Evolutionary conservation across 768 basidiomycete species (phyloP).

Genomic region (Neoboletus subvelutipes): DNA sequence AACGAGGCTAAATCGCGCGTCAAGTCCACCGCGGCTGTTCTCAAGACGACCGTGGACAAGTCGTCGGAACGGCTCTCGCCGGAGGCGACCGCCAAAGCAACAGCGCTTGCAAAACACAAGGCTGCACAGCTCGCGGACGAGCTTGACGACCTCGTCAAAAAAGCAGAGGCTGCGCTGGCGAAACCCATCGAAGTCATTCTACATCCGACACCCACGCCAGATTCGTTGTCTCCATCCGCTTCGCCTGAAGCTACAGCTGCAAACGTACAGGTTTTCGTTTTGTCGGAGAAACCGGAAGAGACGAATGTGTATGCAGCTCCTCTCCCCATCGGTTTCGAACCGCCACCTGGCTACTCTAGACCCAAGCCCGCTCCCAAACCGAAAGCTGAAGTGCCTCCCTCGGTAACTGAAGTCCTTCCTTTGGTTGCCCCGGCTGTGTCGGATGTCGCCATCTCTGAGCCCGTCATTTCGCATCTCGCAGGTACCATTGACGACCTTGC

Average conservation of each 20-base stretch:
- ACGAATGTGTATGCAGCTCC: conserved; percentile 55
- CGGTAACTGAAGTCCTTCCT: conserved; percentile 48
- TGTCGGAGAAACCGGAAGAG: conserved; percentile 27
- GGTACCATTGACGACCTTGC: conserved; percentile 91
- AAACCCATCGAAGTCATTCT: conserved; percentile 36
- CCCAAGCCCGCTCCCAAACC: conserved; percentile 51
- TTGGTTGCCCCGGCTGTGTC: conserved; percentile 79
- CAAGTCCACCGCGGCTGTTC: conserved; percentile 40
- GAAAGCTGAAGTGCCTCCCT: conserved; percentile 45
- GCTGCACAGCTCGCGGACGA: conserved; percentile 58
- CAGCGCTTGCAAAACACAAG: conserved; percentile 44
- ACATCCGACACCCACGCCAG: conserved; percentile 22
- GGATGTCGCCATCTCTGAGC: conserved; percentile 73
- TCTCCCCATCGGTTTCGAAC: conserved; percentile 92
- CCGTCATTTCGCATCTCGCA: conserved; percentile 91
- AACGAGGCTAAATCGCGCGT: conserved; percentile 46
- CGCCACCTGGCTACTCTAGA: conserved; percentile 82
- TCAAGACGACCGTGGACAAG: conserved; percentile 51
- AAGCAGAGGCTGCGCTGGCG: conserved; percentile 72
- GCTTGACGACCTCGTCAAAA: conserved; percentile 61
- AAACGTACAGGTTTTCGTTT: conserved; percentile 27
- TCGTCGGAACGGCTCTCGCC: conserved; percentile 30
- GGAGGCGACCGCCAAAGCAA: conserved; percentile 35
- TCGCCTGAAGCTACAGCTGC: conserved; percentile 25
- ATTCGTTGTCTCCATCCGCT: conserved; percentile 26